Conservation (phyloP, 352 stramenopile genomes). For the Phytophthora cryptogea region DNA sequence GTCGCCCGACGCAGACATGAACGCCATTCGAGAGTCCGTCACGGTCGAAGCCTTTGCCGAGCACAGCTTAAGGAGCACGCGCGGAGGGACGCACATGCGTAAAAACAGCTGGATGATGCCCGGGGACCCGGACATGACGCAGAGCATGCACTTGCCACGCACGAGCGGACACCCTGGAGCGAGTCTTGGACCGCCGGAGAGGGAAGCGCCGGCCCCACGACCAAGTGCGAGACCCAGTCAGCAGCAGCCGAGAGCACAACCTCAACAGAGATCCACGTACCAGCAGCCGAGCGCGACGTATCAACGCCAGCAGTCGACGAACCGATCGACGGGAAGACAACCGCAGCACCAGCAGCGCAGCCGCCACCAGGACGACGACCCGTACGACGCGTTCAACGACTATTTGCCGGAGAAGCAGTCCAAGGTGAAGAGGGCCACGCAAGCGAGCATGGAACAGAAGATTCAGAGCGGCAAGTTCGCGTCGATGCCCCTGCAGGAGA, state of each 20-base stretch:
- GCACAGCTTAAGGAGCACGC: constrained; percentile 28
- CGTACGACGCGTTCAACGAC: constrained; percentile 81
- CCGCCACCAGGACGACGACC: constrained; percentile 28
- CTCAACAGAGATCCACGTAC: constrained; percentile 5
- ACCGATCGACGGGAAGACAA: constrained; percentile 7
- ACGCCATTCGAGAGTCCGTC: constrained; percentile 70
- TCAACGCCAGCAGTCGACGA: constrained; percentile 9
- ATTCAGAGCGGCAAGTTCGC: constrained; percentile 48
- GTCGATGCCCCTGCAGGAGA: constrained; percentile 29
- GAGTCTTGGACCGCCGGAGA: constrained; percentile 10
- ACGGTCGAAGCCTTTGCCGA: constrained; percentile 60
- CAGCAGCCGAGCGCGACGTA: constrained; percentile 4
- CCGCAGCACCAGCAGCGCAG: constrained; percentile 21
- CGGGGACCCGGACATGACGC: constrained; percentile 35
- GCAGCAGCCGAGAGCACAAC: neutral
- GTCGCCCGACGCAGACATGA: constrained; percentile 63
- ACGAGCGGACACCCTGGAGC: neutral
- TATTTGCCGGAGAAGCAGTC: constrained; percentile 61
- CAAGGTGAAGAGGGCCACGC: constrained; percentile 43
- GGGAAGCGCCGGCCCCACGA: constrained; percentile 4
- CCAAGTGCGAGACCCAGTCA: constrained; percentile 3
- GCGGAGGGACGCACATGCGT: constrained; percentile 32
- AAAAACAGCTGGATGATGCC: constrained; percentile 65
- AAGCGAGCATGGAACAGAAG: constrained; percentile 42
- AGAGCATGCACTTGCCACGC: constrained; percentile 35